phyloP scores from a whole-genome alignment of 2,329 filamentous ascomycete genomes.

The Helicocarpus griseus region DNA sequence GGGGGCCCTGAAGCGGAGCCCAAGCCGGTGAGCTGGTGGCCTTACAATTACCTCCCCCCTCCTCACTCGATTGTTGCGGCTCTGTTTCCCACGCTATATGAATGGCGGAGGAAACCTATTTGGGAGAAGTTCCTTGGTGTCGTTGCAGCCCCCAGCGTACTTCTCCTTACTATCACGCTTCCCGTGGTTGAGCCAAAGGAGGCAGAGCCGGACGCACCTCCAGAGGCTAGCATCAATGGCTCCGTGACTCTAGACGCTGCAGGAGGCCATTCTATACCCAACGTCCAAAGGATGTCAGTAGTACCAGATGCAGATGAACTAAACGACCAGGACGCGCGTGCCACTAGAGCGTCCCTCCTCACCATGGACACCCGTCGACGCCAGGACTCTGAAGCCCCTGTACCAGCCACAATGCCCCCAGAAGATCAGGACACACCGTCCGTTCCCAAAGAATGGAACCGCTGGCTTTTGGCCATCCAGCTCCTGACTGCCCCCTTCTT shows the following conservation, averaged over 20 bases:
- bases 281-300: background rate
- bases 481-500: slow-evolving; percentile 82
- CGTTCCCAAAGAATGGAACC: slow-evolving; percentile 60
- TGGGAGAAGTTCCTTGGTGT: slow-evolving; percentile 75
- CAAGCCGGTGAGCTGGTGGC: slow-evolving; percentile 63
- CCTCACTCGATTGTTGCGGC: slow-evolving; percentile 62
- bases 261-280: background rate
- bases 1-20: slow-evolving; percentile 30
- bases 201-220: slow-evolving; percentile 35
- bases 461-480: slow-evolving; percentile 81
- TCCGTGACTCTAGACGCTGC: slow-evolving; percentile 17
- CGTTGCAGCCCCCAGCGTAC: slow-evolving; percentile 79
- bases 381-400: slow-evolving; percentile 31
- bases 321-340: background rate
- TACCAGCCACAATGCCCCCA: slow-evolving; percentile 26
- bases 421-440: slow-evolving; percentile 9
- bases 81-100: slow-evolving; percentile 77
- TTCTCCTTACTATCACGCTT: slow-evolving; percentile 78
- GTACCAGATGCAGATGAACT: slow-evolving; percentile 1
- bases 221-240: slow-evolving; percentile 26
- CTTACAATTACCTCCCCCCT: slow-evolving; percentile 60
- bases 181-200: slow-evolving; percentile 72
- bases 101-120: slow-evolving; percentile 72
- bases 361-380: slow-evolving; percentile 3
- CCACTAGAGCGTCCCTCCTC: background rate